These are phyloP conservation scores for Allium fistulosum DNA, from an alignment of 106 monocot species.

Conservation along the genomic window DNA sequence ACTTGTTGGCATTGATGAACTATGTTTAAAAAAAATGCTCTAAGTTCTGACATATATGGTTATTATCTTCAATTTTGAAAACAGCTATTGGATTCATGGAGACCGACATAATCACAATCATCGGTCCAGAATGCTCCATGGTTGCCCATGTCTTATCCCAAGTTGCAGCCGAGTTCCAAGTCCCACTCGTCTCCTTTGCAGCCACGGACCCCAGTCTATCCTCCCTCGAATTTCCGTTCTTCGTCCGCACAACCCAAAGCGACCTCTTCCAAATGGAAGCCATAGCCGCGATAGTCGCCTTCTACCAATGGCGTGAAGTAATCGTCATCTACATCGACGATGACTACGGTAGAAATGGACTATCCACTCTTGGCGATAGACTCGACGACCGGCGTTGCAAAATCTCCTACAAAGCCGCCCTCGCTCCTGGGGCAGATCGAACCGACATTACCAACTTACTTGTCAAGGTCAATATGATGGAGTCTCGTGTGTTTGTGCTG, in stretches of 20 bases:
- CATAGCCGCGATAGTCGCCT: constrained; percentile 45
- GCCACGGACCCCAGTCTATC: constrained; percentile 63
- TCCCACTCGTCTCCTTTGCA: constrained; percentile 57
- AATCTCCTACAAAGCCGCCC: constrained; percentile 45
- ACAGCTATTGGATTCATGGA: constrained; percentile 57
- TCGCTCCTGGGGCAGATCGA: constrained; percentile 20
- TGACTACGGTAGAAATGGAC: constrained; percentile 63
- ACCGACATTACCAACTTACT: constrained; percentile 30
- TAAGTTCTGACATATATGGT: background rate
- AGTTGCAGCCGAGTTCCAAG: constrained; percentile 55
- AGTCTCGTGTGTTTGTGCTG: constrained; percentile 43
- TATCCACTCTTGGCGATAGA: constrained; percentile 39
- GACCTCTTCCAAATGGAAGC: constrained; percentile 66
- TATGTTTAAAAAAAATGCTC: too few relatives aligned
- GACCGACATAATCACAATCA: constrained; percentile 38
- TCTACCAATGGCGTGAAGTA: constrained; percentile 53
- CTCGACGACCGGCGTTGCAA: constrained; percentile 34
- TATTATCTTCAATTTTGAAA: background rate
- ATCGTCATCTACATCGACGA: constrained; percentile 56
- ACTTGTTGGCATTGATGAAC: too few relatives aligned
- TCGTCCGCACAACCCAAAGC: constrained; percentile 48
- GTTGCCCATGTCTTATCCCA: constrained; percentile 51
- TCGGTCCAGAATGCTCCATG: constrained; percentile 64
- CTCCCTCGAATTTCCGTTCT: constrained; percentile 58
- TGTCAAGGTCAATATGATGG: constrained; percentile 33